Base-by-base conservation (phyloP, 2,329 filamentous ascomycete genomes). In the Ilyonectria robusta region DNA sequence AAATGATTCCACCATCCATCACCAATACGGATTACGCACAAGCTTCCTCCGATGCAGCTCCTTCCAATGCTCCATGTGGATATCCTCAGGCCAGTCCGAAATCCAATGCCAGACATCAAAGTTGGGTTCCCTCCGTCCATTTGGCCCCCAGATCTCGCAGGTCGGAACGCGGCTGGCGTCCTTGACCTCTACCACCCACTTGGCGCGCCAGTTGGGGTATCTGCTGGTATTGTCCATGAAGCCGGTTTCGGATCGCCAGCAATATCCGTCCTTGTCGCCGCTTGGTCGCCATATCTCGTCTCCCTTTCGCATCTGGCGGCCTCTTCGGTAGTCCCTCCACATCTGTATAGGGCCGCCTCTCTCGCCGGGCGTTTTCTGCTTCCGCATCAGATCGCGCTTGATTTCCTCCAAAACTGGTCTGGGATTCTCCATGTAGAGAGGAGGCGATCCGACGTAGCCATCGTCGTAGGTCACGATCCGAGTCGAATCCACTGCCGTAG, bases 51-150 rank as follows among this genome's bases (percentile, higher is more conserved):
- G 21, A 15, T 23, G 46, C 46, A 48, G 46, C 46, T 48, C 46
- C 46, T 48, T 11, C 5, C 13, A 48, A 17, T 48, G 46, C 46
- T 21, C 46, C 11, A 26, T 9, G 13, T 48, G 11, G 23, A 48
- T 26, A 11, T 29, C 23, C 13, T 17, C 11, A 2, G 46, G 46
- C 46, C 13, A 8, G 13, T 15, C 10, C 15, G 46, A 48, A 23
- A 48, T 48, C 46, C 46, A 48, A 15, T 48, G 46, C 46, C 46
- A 48, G 46, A 15, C 46, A 23, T 48, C 46, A 48, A 48, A 48
- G 46, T 48, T 48, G 46, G 46, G 46, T 23, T 48, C 46, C 21
- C 23, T 48, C 23, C 11, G 46, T 17, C 46, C 46, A 21, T 48
- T 15, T 11, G 46, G 46, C 23, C 46, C 46, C 46, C 46, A 48